Evolutionary conservation across 495 filamentous ascomycete genomes (phyloP).

Genomic region (Parmelia sp.): DNA sequence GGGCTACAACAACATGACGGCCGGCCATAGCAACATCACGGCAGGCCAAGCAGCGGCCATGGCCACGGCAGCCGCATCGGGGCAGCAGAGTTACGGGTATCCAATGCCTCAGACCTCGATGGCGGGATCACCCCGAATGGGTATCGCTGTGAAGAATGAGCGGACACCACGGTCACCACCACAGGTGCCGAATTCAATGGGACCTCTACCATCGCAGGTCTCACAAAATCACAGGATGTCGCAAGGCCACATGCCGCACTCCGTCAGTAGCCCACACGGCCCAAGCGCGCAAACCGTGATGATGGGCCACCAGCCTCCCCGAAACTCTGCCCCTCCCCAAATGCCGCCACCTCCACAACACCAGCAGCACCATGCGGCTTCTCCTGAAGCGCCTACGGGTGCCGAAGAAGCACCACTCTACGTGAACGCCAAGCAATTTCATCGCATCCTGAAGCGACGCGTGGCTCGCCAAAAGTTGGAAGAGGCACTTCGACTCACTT

Average conservation of each 20-base stretch:
- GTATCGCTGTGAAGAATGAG: constrained; percentile 46
- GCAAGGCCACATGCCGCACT: constrained; percentile 44
- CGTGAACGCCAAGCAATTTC: constrained; percentile 98
- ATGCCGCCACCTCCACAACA: constrained; percentile 47
- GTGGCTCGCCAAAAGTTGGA: constrained; percentile 91
- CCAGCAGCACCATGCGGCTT: constrained; percentile 61
- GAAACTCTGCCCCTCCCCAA: constrained; percentile 42
- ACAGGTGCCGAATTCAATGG: constrained; percentile 46
- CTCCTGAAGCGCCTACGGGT: constrained; percentile 68
- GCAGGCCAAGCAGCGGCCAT: constrained; percentile 48
- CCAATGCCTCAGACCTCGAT: constrained; percentile 46
- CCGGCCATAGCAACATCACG: constrained; percentile 46
- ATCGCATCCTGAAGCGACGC: constrained; percentile 88
- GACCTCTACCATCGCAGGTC: constrained; percentile 46
- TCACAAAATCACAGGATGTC: constrained; percentile 41
- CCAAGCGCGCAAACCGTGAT: constrained; percentile 43
- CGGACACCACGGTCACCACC: constrained; percentile 47
- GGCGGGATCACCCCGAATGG: constrained; percentile 48
- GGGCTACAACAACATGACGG: no score
- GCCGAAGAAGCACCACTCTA: constrained; percentile 94
- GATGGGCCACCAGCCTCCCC: constrained; percentile 43
- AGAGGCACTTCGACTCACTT: constrained; percentile 82
- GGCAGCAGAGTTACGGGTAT: constrained; percentile 36
- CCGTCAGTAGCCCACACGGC: constrained; percentile 45
- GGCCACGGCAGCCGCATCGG: constrained; percentile 51